These are phyloP conservation scores for Stemphylium vesicarium DNA, from an alignment of 2,329 filamentous ascomycete genomes.

Conservation along the genomic window DNA sequence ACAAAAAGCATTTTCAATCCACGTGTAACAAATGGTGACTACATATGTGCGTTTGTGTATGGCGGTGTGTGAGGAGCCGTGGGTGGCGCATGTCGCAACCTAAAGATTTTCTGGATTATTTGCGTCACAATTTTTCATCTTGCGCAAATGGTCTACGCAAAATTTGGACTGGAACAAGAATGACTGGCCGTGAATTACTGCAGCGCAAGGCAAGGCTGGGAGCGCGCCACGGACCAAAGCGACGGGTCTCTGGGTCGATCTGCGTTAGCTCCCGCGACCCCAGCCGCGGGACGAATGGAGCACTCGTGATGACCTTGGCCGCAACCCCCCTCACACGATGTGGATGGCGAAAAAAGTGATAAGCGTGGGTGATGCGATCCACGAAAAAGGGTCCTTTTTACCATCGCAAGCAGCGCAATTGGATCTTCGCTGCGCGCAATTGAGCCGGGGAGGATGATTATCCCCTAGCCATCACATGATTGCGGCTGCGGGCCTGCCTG, in stretches of 20 bases:
- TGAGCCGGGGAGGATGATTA: background rate
- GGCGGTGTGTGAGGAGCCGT: too few species aligned
- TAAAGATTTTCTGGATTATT: too few species aligned
- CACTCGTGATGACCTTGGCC: background rate
- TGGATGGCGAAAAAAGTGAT: too few species aligned
- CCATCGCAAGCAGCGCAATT: background rate
- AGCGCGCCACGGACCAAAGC: background rate
- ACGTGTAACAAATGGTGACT: too few species aligned
- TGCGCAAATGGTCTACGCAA: too few species aligned
- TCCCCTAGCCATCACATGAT: background rate
- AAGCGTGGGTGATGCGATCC: background rate
- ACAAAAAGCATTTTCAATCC: too few species aligned
- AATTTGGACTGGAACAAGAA: too few species aligned
- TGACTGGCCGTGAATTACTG: too few species aligned
- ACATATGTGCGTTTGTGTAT: too few species aligned
- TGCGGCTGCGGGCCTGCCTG: background rate
- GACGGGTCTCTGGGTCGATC: background rate
- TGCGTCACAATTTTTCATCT: too few species aligned
- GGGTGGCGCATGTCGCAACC: too few species aligned
- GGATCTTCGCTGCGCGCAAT: background rate
- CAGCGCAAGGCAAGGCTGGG: background rate
- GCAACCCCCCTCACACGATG: background rate
- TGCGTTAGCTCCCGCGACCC: slow-evolving; percentile 1
- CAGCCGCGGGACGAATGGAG: background rate
- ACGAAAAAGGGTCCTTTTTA: too few species aligned